These are phyloP conservation scores for Phytophthora syringae DNA, from an alignment of 352 stramenopile genomes.

Conservation along the genomic window DNA sequence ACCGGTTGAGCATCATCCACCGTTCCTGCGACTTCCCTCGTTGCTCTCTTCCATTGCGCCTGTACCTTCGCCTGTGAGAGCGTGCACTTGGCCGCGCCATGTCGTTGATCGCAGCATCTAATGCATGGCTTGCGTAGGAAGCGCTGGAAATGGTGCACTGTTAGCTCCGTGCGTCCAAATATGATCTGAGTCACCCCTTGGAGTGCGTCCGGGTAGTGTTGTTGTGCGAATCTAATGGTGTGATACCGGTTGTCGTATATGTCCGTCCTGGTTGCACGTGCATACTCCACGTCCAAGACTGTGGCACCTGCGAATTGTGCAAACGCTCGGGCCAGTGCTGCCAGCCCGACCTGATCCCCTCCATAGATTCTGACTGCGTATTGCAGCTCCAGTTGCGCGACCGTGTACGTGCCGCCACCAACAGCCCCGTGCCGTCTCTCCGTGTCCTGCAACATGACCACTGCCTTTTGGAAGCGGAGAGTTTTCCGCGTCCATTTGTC, in stretches of 20 bases:
- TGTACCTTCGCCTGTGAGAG: too few species aligned
- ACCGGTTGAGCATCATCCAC: too few species aligned
- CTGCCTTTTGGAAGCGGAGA: conserved; percentile 3
- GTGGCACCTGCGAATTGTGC: neutral
- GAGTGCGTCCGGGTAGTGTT: neutral
- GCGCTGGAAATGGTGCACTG: too few species aligned
- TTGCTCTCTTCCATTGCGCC: too few species aligned
- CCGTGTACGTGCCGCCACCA: neutral
- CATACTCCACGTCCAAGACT: conserved; percentile 5
- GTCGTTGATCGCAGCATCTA: too few species aligned
- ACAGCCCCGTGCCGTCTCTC: neutral
- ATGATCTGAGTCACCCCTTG: neutral
- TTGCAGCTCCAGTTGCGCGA: conserved; percentile 1
- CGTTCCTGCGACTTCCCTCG: too few species aligned
- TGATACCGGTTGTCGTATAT: neutral
- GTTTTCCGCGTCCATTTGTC: neutral
- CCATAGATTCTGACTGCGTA: conserved; percentile 7
- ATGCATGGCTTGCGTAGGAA: too few species aligned
- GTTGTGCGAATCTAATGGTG: neutral
- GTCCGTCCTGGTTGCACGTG: neutral
- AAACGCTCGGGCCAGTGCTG: neutral
- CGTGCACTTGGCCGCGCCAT: too few species aligned
- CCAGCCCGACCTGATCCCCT: neutral
- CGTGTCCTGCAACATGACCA: neutral
- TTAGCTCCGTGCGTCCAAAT: neutral